Base-by-base conservation (phyloP, 345 rosid species). In the Eutrema heterophyllum region DNA sequence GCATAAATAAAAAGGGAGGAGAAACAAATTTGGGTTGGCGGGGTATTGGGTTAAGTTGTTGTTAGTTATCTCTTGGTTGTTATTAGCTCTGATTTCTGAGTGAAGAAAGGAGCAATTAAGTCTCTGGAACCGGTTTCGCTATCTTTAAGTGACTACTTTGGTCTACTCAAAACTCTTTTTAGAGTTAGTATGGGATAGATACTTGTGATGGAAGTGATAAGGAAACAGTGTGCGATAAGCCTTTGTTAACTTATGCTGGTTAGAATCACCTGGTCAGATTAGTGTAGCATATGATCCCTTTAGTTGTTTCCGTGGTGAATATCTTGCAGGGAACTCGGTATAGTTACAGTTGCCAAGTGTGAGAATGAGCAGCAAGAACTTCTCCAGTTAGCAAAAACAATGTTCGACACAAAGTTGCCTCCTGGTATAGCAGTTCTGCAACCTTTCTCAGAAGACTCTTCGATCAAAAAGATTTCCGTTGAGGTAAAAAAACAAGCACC, bases 381-480 rank as follows among this genome's bases (percentile, higher is more conserved):
- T 82, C 79, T 95, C 27, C 82, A 71, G 75, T 80, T 95, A 87
- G 97, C 96, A 5, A 83, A 88, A 81, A 81, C 88, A 14, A 81
- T 95, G 97, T 95, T 95, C 35, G 99, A 95, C 64, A 88, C 97
- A 16, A 83, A 87, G 81, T 75, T 91, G 63, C 97, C 97, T 51
- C 93, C 96, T 24, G 97, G 99, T 71, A 85, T 86, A 15, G 39
- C 40, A 54, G 77, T 76, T 81, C 82, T 95, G 80, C 93, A 95
- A 82, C 97, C 97, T 41, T 95, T 95, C 83, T 77, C 97, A 0
- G 93, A 95, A 77, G 97, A 85, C 35, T 88, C 97, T 72, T 85
- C 93, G 6, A 85, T 89, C 53, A 84, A 87, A 76, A 91, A 92
- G 81, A 77, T 91, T 44, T 82, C 83, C 26, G 97, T 91, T 74